Base-by-base conservation (phyloP, 208 protist species). In the Herpetomonas tarakana region DNA sequence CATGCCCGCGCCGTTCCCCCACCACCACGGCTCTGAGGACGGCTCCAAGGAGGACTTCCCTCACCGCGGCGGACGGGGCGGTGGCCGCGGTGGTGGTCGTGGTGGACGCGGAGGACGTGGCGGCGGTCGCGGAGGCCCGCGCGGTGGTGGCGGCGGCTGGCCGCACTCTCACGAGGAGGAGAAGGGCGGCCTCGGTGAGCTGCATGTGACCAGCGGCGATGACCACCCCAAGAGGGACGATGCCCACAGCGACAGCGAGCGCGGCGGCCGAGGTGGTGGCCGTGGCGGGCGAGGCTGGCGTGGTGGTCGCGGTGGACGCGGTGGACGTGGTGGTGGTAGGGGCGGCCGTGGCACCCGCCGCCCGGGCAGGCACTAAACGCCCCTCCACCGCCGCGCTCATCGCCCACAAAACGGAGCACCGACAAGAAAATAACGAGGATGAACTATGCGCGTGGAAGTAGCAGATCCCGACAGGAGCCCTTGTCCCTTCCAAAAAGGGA, bases 1-100 rank as follows among this genome's bases (percentile, higher is more conserved):
- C n/a, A 62, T 62, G 57, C 57, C 57, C 18, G 28, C 57, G 3
- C 35, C 54, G 3, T 41, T 41, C 14, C 9, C 35, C 35, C 35
- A 14, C 14, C 54, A 24, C 3, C 38, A 19, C 39, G 35, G 35
- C 35, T 41, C 35, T 41, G 35, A 41, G 35, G 29, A 57, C 22
- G n/a, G 7, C 16, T 14, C 12, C 12, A 6, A 27, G 22, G 19
- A 59, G 3, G 22, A 59, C 24, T 57, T 57, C 26, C 4, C 6
- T 35, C 38, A 46, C 25, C 44, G 28, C 21, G 41, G 64, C 19
- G 54, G 55, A 14, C 35, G 62, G 19, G 14, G 54, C 44, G 19
- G 52, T 24, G 58, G 58, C 18, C 30, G 49, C 22, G 38, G 50
- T 21, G 58, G 53, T 16, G 24, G 38, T 57, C 19, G 45, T n/a